phyloP scores from a whole-genome alignment of 331 rosid species.

The Spiraea crenata region DNA sequence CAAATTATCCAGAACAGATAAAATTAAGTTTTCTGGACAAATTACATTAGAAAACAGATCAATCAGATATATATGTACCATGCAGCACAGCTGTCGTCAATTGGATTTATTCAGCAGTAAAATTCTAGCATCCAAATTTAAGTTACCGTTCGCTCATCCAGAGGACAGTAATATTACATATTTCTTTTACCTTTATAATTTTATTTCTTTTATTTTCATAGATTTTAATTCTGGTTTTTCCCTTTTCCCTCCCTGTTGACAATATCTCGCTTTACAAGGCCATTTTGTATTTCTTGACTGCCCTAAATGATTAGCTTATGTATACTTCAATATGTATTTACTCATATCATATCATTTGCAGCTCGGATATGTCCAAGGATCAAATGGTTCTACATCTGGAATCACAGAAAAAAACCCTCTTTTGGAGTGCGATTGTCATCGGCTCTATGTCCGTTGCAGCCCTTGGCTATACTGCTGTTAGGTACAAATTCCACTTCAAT shows the following conservation, averaged over 20 bases:
- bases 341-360: slow-evolving; percentile 34
- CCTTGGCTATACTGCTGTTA: slow-evolving; percentile 66
- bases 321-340: slow-evolving; percentile 12
- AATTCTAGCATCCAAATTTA: neutral
- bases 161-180: neutral
- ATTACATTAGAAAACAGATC: too few relatives aligned
- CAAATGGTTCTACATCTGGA: slow-evolving; percentile 70
- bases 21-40: too few relatives aligned
- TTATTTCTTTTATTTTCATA: neutral
- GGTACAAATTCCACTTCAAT: slow-evolving; percentile 35
- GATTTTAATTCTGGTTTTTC: neutral
- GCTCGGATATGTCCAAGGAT: slow-evolving; percentile 79
- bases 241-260: neutral
- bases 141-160: neutral
- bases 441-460: slow-evolving; percentile 73
- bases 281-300: neutral
- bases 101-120: neutral
- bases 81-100: neutral
- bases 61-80: too few relatives aligned
- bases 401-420: slow-evolving; percentile 43
- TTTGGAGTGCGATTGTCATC: slow-evolving; percentile 59
- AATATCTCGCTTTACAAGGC: neutral
- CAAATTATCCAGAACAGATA: too few relatives aligned
- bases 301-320: neutral
- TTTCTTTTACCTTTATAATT: neutral